Base-by-base conservation (phyloP, 495 filamentous ascomycete genomes). In the Aspergillus avenaceus region DNA sequence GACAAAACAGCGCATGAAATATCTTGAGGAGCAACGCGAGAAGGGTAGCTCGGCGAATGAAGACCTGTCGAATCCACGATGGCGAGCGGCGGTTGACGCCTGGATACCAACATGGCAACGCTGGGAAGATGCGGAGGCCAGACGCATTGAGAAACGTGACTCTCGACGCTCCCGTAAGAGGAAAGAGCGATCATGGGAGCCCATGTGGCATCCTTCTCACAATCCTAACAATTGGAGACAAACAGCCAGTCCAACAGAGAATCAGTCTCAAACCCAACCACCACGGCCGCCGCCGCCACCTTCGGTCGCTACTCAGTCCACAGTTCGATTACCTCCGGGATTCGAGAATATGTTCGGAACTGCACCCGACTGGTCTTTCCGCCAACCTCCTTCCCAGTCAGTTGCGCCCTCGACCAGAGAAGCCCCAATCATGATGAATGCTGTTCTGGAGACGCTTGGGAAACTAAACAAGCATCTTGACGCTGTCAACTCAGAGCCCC, bases 91-190 rank as follows among this genome's bases (percentile, higher is more conserved):
- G 2, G 56, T 75, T 6, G 72, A 75, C 55, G 47, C 62, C 6
- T 75, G 71, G 71, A 65, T 74, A 22, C 72, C 72, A 2, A 73
- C 66, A 7, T 75, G 72, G 72, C 64, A 62, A 49, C 60, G 60
- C 21, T 74, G 69, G 63, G 69, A 74, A 47, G 53, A 69, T 24
- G 53, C 69, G 1, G 67, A 73, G 59, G 66, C 66, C 12, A 47
- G 48, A 13, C 64, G 71, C 5, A 74, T 74, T 46, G 65, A 74
- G 62, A 67, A 64, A 28, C 59, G 72, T 44, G 64, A 78, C 53
- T 49, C 72, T 49, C 53, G 73, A 53, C 48, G 62, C 63, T 50
- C 69, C 54, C 50, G 78, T 49, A 66, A 70, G 54, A 53, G 63
- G 24, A 69, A 69, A 41, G 53, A 58, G 32, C 51, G 53, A 16